phyloP scores from a whole-genome alignment of 257 asterid species.

The Nyctanthes arbortristis region DNA sequence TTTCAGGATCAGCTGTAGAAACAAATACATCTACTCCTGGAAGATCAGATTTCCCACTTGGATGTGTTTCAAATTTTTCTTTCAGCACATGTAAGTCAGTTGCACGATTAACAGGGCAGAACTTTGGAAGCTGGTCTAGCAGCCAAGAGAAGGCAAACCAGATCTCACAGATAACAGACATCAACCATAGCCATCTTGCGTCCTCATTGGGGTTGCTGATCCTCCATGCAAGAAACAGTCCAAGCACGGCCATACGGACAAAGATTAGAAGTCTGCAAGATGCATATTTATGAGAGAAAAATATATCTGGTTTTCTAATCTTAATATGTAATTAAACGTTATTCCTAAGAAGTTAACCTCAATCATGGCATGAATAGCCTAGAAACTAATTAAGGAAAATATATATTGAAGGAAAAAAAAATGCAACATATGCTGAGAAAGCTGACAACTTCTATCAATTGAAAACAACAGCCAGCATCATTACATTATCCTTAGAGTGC shows the following conservation, averaged over 20 bases:
- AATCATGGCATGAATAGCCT: not conserved
- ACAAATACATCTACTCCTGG: slow-evolving; percentile 22
- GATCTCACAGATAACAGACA: slow-evolving; percentile 24
- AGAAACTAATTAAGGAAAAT: not conserved
- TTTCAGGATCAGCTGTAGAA: slow-evolving; percentile 28
- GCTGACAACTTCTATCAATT: not conserved
- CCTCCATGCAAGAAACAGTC: slow-evolving; percentile 22
- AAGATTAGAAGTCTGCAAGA: slow-evolving; percentile 15
- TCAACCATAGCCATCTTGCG: slow-evolving; percentile 25
- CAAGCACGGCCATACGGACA: slow-evolving; percentile 16
- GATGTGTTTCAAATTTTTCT: slow-evolving; percentile 25
- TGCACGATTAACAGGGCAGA: slow-evolving; percentile 24
- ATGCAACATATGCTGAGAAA: not conserved
- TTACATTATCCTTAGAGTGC: not conserved
- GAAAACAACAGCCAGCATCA: not conserved
- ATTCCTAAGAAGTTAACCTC: not conserved
- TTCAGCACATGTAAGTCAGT: slow-evolving; percentile 17
- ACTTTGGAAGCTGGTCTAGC: slow-evolving; percentile 26
- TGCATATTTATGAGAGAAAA: not conserved
- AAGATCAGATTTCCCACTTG: slow-evolving; percentile 24
- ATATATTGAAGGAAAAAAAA: not conserved
- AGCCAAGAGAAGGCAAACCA: slow-evolving; percentile 29
- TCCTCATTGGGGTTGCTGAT: slow-evolving; percentile 20
- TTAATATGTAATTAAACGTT: not conserved
- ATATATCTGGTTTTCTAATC: not conserved